Base-by-base conservation (phyloP, 2,329 filamentous ascomycete species). In the Pseudopyrenochaeta lycopersici region DNA sequence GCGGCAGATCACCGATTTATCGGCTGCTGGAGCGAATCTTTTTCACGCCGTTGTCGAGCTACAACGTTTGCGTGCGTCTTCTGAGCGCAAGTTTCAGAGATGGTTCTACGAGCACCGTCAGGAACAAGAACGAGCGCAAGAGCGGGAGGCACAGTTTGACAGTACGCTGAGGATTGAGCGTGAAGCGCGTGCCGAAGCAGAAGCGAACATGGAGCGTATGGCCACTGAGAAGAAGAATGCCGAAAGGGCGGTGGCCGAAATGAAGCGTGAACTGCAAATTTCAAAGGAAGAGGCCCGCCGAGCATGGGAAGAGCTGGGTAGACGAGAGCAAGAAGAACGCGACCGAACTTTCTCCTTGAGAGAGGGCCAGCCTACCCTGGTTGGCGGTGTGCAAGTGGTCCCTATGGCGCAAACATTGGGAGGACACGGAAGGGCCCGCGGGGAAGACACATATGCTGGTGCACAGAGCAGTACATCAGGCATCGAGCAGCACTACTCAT, bases 21-120 rank as follows among this genome's bases (percentile, higher is more conserved):
- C 95, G 21, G 95, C 95, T 7, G 95, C 95, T 1, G 95, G 95
- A 11, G 95, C 95, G 4, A 99, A 99, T 66, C 82, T 99, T 0
- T 99, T 99, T 75, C 95, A 99, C 74, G 95, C 95, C 9, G 93
- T 99, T 0, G 95, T 99, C 3, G 95, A 99, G 76, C 81, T 99
- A 40, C 95, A 99, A 75, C 88, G 95, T 27, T 82, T 99, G 21
- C 90, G 95, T 38, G 95, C 95, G 32, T 97, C 92, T 50, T 98
- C 94, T 0, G 95, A 99, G 76, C 88, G 95, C 60, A 98, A 98
- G 74, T 99, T 99, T 67, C 95, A 99, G 77, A 86, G 95, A 45
- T 99, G 95, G 95, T 98, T 98, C 78, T 97, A 96, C 66, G 95
- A 99, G 74, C 97, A 93, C 7, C 85, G 93, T 46, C 85, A 89